Evolutionary conservation across 176 grass and related monocot species (phyloP), one percentile per base, ranked within the genome.

Genomic region (Musa acuminata): DNA sequence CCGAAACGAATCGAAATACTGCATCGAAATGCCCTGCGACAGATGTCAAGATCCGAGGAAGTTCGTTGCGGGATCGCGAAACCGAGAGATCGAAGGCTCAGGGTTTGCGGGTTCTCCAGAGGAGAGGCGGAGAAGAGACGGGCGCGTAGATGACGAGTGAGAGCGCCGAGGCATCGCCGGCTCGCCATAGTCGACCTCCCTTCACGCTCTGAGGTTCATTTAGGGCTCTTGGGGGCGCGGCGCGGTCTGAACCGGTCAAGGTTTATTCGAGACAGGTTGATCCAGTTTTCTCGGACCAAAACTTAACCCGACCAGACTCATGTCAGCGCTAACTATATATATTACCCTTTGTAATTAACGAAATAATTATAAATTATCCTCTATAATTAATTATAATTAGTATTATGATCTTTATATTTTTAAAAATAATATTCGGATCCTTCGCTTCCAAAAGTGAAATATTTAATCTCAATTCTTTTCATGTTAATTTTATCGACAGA

Each of bases 121-220:
- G 7, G 52, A 78, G 43, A 35, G 14, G 64, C 25, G 48, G 57
- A 55, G 75, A 27, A 24, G 11, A 50, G 35, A 50, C 1, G 43
- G 51, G 80, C 27, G 51, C 53, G 51, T 22, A 87, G 78, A 55
- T 87, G 71, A 53, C 86, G 75, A 10, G 80, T 68, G 25, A 92
- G 71, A 62, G 88, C 49, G 74, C 80, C 77, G 51, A 97, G 63
- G 72, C 85, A 90, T 72, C 93, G 89, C 84, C 92, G 83, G 77
- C 76, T 87, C 78, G 93, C 90, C 89, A 92, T 92, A 80, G 79
- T 81, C 69, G 81, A 8, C 16, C 49, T 21, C 2, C n/a, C 67
- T 51, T 65, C 10, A 11, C 13, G 13, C 55, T 19, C 11, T 57
- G 3, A 12, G 55, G 17, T 13, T 16, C 0, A 2, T 4, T 57